Evolutionary conservation across 495 filamentous ascomycete species (phyloP), one percentile per base, ranked within the genome.

Genomic region (Aspergillus sclerotioniger): DNA sequence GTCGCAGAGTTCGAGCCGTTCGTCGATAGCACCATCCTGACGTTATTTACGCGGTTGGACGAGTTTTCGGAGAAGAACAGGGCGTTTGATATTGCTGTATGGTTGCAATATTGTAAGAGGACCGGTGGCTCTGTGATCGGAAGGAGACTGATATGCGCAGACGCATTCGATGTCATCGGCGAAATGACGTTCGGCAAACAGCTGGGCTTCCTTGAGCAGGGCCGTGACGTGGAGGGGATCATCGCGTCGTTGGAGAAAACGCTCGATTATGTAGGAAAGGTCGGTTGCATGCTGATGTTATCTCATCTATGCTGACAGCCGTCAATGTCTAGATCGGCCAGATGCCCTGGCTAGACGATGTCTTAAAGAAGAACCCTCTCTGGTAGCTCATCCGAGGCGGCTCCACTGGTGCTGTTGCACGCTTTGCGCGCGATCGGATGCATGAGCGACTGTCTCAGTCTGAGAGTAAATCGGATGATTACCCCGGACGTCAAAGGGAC

Each of bases 401-500:
- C 25, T 25, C 25, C 25, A 25, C 25, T 13, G 33, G 33, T 1
- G 33, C 33, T 8, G 33, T 9, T 35, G 33, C 33, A 13, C 33
- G 33, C 9, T 25, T 35, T 35, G 33, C 33, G 33, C 33, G 33
- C 8, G 33, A 35, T 35, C 33, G 84, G 8, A 61, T 20, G 59
- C 8, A 61, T 20, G 59, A 73, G 46, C 52, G 68, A 37, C 32
- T 67, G 12, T 35, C 37, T 21, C 20, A 66, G 20, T 6, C n/a
- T 8, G 8, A 35, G 7, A 35, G 33, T 35, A 13, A 35, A 35
- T 2, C 33, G 9, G 9, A 20, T 15, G 13, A 8, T 10, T 0
- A 44, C 20, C 15, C 1, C 13, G 31, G 53, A 47, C 4, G 19
- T 31, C 19, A 62, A 37, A 64, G 58, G 17, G 64, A 69, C 17